phyloP scores from a whole-genome alignment of 2,329 filamentous ascomycete genomes.

The Arachnomyces sp. region DNA sequence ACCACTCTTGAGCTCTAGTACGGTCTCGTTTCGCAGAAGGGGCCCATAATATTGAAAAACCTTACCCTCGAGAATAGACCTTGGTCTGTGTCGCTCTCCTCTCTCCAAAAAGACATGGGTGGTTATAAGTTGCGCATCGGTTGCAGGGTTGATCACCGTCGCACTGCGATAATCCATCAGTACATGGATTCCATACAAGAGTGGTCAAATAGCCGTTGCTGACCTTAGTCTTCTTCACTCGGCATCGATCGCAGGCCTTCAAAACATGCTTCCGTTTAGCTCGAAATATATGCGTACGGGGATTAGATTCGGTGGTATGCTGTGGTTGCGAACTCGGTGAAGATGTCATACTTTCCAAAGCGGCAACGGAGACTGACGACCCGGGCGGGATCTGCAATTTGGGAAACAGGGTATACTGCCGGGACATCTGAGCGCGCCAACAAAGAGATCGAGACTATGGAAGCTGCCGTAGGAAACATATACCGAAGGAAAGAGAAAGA shows the following conservation, averaged over 20 bases:
- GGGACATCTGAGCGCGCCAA: constrained; percentile 32
- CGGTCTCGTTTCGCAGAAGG: not conserved
- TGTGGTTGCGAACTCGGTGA: constrained; percentile 12
- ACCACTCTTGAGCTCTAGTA: not conserved
- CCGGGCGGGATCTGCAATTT: constrained; percentile 29
- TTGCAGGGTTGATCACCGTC: constrained; percentile 40
- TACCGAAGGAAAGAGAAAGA: not conserved
- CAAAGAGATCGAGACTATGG: constrained; percentile 4
- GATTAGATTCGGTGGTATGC: constrained; percentile 25
- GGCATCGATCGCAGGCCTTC: constrained; percentile 39
- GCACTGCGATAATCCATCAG: constrained; percentile 24
- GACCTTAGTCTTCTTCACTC: constrained; percentile 40
- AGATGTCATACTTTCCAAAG: too few species aligned
- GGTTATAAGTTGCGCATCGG: constrained; percentile 37
- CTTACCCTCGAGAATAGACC: constrained; percentile 37
- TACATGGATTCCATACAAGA: constrained; percentile 4
- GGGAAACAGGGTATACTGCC: constrained; percentile 32
- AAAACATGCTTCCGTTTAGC: constrained; percentile 39
- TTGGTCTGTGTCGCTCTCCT: constrained; percentile 38
- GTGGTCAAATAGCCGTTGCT: constrained; percentile 10
- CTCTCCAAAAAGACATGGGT: constrained; percentile 38
- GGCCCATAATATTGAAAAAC: not conserved
- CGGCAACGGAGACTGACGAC: too few species aligned
- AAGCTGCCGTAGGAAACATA: constrained; percentile 3
- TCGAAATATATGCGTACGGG: constrained; percentile 33